These are phyloP conservation scores for Citrus australasica DNA, from an alignment of 345 rosid genomes.

Conservation along the genomic window DNA sequence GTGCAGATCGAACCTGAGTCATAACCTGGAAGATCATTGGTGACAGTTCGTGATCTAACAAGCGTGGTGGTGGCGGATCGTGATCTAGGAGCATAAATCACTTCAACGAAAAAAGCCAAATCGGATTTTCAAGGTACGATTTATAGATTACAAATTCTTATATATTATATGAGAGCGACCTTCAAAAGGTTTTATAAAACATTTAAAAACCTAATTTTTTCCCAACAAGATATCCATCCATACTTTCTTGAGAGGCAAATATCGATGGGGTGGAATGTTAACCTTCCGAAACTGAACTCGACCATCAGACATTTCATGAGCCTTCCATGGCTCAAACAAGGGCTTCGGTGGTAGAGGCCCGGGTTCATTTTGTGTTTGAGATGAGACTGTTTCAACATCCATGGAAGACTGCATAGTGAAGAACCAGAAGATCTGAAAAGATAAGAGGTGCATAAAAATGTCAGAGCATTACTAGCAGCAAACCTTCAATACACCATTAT, in stretches of 20 bases:
- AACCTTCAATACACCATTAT: neutral
- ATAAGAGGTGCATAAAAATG: neutral
- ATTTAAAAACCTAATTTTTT: too few species aligned
- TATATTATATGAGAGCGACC: too few species aligned
- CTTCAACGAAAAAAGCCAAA: too few species aligned
- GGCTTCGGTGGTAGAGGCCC: conserved; percentile 54
- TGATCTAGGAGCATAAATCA: too few species aligned
- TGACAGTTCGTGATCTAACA: too few species aligned
- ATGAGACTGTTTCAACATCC: conserved; percentile 41
- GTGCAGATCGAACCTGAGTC: too few species aligned
- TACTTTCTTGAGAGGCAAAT: conserved; percentile 73
- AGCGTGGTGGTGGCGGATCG: too few species aligned
- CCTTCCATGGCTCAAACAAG: conserved; percentile 60
- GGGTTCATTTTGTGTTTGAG: conserved; percentile 1
- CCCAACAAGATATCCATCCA: conserved; percentile 95
- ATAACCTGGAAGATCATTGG: too few species aligned
- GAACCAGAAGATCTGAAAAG: neutral
- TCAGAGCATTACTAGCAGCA: too few species aligned
- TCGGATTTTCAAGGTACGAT: too few species aligned
- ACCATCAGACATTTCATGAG: conserved; percentile 87
- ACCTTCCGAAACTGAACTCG: conserved; percentile 64
- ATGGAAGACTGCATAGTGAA: conserved; percentile 28
- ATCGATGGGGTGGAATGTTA: conserved; percentile 76
- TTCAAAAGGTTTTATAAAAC: too few species aligned
- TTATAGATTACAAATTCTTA: too few species aligned